Evolutionary conservation across 169 alveolate genomes (phyloP).

Genomic region (Cytauxzoon felis): DNA sequence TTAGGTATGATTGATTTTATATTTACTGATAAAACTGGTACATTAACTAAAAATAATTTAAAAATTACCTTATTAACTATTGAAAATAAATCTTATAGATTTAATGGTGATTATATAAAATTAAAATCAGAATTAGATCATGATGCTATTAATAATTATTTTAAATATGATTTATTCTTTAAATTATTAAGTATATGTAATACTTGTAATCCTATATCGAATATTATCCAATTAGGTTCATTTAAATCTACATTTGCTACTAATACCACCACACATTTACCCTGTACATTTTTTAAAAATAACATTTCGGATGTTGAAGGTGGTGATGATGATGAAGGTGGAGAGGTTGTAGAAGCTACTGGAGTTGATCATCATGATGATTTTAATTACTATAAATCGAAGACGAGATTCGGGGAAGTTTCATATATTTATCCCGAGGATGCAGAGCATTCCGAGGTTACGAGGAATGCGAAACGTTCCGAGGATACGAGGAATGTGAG

Average conservation of each 20-base stretch:
- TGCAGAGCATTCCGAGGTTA: not conserved
- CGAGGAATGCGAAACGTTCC: not conserved
- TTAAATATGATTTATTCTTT: constrained; percentile 7
- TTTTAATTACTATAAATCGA: constrained; percentile 5
- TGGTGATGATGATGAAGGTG: no score
- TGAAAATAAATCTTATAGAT: constrained; percentile 14
- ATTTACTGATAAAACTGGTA: constrained; percentile 59
- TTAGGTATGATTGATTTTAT: constrained; percentile 61
- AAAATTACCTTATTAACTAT: constrained; percentile 13
- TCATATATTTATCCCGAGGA: not conserved
- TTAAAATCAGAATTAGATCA: constrained; percentile 3
- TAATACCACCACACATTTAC: not conserved
- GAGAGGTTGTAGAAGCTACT: no score
- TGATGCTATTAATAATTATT: not conserved
- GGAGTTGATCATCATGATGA: not conserved
- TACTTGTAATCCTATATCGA: constrained; percentile 3
- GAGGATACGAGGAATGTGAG: not conserved
- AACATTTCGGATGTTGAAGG: no score
- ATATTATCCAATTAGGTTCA: not conserved
- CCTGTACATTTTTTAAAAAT: not conserved
- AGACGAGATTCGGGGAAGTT: not conserved
- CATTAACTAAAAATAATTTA: constrained; percentile 41
- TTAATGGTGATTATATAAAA: not conserved
- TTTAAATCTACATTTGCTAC: not conserved
- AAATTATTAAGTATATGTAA: constrained; percentile 35